Evolutionary conservation across 768 basidiomycete species (phyloP).

Genomic region (Auricularia sp.): DNA sequence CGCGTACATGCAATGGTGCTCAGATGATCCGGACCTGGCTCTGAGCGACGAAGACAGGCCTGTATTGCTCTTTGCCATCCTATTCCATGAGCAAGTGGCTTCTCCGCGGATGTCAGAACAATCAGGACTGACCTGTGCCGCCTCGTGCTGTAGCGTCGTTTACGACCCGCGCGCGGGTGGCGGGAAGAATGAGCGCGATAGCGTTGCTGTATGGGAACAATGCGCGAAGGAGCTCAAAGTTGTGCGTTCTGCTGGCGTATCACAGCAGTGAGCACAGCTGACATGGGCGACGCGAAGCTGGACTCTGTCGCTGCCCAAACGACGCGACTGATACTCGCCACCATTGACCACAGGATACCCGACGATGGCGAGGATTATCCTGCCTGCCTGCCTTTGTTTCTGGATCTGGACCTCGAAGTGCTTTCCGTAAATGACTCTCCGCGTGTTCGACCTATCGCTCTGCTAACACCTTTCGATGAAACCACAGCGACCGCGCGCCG

Average conservation of each 20-base stretch:
- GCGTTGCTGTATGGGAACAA: neutral
- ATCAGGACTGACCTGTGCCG: too few relatives aligned
- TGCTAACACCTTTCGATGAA: neutral
- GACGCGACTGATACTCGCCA: neutral
- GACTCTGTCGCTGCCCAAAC: neutral
- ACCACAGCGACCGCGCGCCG: neutral
- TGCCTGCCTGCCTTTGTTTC: neutral
- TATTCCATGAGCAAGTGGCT: neutral
- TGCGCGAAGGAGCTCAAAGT: neutral
- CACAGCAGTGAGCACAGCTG: neutral
- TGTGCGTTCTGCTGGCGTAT: neutral
- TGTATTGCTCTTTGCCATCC: neutral
- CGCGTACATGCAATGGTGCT: neutral
- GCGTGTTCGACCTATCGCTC: neutral
- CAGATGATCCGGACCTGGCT: neutral
- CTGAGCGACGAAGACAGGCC: neutral
- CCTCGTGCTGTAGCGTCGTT: neutral
- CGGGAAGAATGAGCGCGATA: neutral
- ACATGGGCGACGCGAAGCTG: neutral
- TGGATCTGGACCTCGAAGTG: neutral
- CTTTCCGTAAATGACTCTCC: neutral
- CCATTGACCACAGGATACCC: neutral
- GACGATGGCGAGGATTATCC: neutral
- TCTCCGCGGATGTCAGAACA: too few relatives aligned
- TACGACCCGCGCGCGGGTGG: neutral